Evolutionary conservation across 208 protist species (phyloP), one percentile per base, ranked within the genome.

Genomic region (Strigomonas culicis): DNA sequence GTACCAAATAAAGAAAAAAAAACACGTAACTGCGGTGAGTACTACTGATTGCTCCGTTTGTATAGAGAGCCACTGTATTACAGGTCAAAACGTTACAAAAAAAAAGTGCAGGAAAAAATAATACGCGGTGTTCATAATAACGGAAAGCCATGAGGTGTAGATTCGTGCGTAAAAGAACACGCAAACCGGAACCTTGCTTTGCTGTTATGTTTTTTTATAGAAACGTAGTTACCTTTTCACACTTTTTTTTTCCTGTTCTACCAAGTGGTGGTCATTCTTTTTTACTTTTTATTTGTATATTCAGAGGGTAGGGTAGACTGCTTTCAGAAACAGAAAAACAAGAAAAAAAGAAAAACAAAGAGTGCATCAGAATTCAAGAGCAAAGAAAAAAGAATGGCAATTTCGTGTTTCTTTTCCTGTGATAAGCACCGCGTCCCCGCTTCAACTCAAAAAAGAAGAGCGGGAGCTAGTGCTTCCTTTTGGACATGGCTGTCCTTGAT

Each of bases 61-160:
- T 27, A 51, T 27, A 51, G 17, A 51, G 4, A 21, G 15, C n/a
- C n/a, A 25, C n/a, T 25, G 46, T 51, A 25, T 13, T 2, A 43
- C 36, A 36, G 32, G 24, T 15, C 39, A 30, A 59, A 58, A 53
- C 32, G 46, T 43, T 24, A 39, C 30, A 61, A 72, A 63, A 44
- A 62, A 24, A 47, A 72, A 50, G 22, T 1, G 43, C 19, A 49
- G n/a, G 17, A 49, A 49, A 49, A 3, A 49, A 49, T 49, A 49
- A 49, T 49, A 30, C 8, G 51, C 4, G 30, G 51, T 31, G 24
- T 36, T 56, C 21, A 39, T 30, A 15, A 49, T 4, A 49, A 49
- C 17, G 17, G 3, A 21, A 21, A 21, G 4, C 17, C n/a, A 49
- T 21, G 34, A 21, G n/a, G 43, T 24, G 43, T 3, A 24, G 17